Base-by-base conservation (phyloP, 2,329 filamentous ascomycete genomes). In the Colletotrichum somersetense region DNA sequence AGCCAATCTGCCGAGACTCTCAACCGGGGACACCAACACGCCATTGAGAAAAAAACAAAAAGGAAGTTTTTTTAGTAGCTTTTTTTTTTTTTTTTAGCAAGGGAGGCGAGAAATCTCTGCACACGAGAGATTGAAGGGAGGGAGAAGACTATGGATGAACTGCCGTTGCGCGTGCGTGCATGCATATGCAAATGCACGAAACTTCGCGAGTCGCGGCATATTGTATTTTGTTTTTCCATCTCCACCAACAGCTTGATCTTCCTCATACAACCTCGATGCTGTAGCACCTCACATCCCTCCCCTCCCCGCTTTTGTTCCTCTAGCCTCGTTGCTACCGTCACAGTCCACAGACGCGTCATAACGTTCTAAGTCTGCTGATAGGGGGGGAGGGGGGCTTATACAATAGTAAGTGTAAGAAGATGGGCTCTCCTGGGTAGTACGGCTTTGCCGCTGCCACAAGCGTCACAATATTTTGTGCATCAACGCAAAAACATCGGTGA, bases 61-160 rank as follows among this genome's bases (percentile, higher is more conserved):
- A 33, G 5, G 26, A 52, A 4, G 30, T 3, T 30, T 30, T 30
- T 2, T 52, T 38, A 44, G n/a, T 30, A 4, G 30, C 4, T 30
- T 4, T 4, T 30, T 30, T 30, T 30, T 30, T 30, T 5, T 30
- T 30, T 30, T 5, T 5, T 5, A n/a, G 46, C 44, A 62, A 52
- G 46, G 59, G 44, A 14, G 30, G n/a, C 30, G 30, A 14, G 14
- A 62, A 38, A 10, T 20, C 12, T 20, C 44, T 26, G 59, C 44
- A 62, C 35, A 40, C 23, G 30, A 26, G 59, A 62, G 46, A 62
- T 62, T 62, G 59, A 18, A 62, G 38, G 35, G 59, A 62, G 56
- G 35, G 59, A 18, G 38, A 18, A 30, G 14, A 42, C 16, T 4
- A 20, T 26, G 35, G n/a, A 26, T 44, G n/a, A 35, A 23, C 6